Base-by-base conservation (phyloP, 768 basidiomycete genomes). In the Lactifluus echinatus region DNA sequence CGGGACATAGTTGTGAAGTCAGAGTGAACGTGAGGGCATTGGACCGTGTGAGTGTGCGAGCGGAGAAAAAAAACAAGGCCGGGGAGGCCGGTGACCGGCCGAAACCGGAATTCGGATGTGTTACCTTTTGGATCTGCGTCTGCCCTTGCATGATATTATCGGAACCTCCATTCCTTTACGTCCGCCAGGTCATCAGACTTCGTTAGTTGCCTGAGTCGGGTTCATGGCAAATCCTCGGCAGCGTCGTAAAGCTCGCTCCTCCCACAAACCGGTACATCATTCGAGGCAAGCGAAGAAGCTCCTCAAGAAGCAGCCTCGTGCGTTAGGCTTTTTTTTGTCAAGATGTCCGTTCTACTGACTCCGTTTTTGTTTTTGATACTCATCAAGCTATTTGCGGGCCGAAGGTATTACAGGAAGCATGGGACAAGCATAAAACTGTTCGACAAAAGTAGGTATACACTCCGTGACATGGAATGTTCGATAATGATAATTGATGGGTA, bases 211-310 rank as follows among this genome's bases (percentile, higher is more conserved):
- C 56, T 26, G 24, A 62, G 21, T 47, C 40, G 37, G 59, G 34
- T 39, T 57, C 21, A 96, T 98, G 94, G 92, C 85, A 54, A 97
- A 96, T 70, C 94, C 94, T 63, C 83, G 94, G 55, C 95, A 98
- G 72, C 80, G 93, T 59, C 81, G 84, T 65, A 98, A 97, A 74
- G 70, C 79, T 21, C 83, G 86, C 42, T 93, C 93, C 24, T 82
- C 83, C n/a, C 78, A 91, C 69, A 83, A 75, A 62, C 73, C 85
- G 21, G 79, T 90, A 50, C 83, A 83, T 34, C 89, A 89, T 60
- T 85, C 89, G 12, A 78, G 75, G 47, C 79, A 84, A 66, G 84
- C 89, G 50, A 84, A 90, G 67, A 82, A 80, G 60, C 82, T 85
- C 61, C 71, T 85, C 56, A 87, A 85, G 71, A 93, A 92, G 73